phyloP scores from a whole-genome alignment of 1,139 yeast species.

The Pichia terricola region DNA sequence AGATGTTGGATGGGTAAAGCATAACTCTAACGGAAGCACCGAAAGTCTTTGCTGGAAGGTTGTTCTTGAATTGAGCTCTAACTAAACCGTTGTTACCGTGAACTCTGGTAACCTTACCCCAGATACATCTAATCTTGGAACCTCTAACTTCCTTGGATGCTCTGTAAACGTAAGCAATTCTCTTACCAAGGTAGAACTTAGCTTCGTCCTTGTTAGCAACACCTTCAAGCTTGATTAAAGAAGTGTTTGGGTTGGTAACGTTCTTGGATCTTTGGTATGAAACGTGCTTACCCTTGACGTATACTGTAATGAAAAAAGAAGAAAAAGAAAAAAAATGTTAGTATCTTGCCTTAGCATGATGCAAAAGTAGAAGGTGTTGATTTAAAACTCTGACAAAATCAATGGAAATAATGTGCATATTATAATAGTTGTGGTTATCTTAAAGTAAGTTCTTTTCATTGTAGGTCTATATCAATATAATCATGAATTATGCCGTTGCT shows the following conservation, averaged over 20 bases:
- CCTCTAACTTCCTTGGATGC: constrained; percentile 97
- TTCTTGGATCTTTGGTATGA: constrained; percentile 99
- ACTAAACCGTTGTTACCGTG: constrained; percentile 99
- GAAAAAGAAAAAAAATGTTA: constrained; percentile 12
- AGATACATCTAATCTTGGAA: constrained; percentile 97
- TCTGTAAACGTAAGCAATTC: constrained; percentile 99
- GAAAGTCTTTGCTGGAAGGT: constrained; percentile 98
- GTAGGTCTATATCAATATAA: too few relatives aligned
- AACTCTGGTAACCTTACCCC: constrained; percentile 98
- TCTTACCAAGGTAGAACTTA: constrained; percentile 98
- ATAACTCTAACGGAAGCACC: constrained; percentile 99
- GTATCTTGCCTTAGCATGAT: constrained; percentile 8
- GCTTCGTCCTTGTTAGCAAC: constrained; percentile 88
- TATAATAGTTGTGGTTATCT: too few relatives aligned
- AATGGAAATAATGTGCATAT: too few relatives aligned
- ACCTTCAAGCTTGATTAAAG: constrained; percentile 95
- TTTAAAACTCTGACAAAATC: too few relatives aligned
- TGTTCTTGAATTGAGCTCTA: constrained; percentile 98
- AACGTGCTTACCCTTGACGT: constrained; percentile 99
- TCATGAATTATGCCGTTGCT: too few relatives aligned
- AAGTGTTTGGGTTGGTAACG: constrained; percentile 96
- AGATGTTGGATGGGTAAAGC: constrained; percentile 99
- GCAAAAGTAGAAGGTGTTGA: too few relatives aligned
- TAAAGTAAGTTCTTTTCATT: too few relatives aligned
- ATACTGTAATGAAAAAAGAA: constrained; percentile 42